phyloP scores from a whole-genome alignment of 1,284 basidiomycete species.

The Leccinum ponderosum region DNA sequence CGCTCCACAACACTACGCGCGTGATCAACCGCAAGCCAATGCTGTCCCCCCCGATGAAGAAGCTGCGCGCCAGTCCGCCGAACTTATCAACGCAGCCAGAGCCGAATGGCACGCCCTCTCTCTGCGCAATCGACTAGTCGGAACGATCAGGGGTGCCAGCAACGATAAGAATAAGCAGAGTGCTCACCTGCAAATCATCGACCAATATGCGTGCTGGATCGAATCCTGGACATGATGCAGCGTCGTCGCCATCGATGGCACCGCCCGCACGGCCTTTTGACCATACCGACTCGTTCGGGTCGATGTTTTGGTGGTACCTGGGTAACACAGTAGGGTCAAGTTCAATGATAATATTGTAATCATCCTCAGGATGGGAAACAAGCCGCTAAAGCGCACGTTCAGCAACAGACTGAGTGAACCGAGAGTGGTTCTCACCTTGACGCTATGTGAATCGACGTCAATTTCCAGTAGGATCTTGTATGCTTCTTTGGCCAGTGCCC shows the following conservation, averaged over 20 bases:
- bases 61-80: too few relatives aligned
- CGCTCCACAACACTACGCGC: too few relatives aligned
- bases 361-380: slow-evolving; percentile 80
- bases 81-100: too few relatives aligned
- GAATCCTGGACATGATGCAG: slow-evolving; percentile 62
- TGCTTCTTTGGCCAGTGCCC: slow-evolving; percentile 72
- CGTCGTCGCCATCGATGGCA: slow-evolving; percentile 19
- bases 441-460: slow-evolving; percentile 38
- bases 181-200: slow-evolving; percentile 67
- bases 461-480: slow-evolving; percentile 38
- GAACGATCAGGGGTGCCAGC: slow-evolving; percentile 5
- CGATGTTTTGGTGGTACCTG: slow-evolving; percentile 72
- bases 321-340: slow-evolving; percentile 68
- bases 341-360: slow-evolving; percentile 87
- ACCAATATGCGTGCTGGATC: slow-evolving; percentile 77
- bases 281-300: slow-evolving; percentile 48
- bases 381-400: slow-evolving; percentile 46
- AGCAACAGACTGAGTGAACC: slow-evolving; percentile 1
- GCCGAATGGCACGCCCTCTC: too few relatives aligned
- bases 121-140: slow-evolving; percentile 46
- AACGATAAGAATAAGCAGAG: neutral
- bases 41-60: too few relatives aligned
- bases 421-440: slow-evolving; percentile 47
- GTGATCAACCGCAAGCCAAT: too few relatives aligned
- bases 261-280: slow-evolving; percentile 23